Conservation (phyloP, 2,329 filamentous ascomycete species). For the Fusarium sp. region DNA sequence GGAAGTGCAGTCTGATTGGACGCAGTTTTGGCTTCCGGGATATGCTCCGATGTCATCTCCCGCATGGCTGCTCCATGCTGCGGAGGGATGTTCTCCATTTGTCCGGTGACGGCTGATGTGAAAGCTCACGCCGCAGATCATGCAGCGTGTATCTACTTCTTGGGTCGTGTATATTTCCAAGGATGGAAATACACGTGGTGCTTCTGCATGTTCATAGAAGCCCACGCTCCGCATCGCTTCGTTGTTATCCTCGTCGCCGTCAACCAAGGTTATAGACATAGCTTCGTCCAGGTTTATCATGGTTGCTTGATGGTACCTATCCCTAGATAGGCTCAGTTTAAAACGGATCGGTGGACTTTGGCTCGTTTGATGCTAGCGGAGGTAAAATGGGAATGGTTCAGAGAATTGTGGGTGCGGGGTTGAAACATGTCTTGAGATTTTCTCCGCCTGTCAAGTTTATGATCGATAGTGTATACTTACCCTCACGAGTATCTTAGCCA, state of each 20-base stretch:
- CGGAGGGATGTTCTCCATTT: background rate
- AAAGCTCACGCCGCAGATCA: background rate
- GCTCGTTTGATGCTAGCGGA: background rate
- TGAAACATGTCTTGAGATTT: background rate
- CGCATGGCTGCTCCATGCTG: background rate
- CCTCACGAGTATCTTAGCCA: too few species aligned
- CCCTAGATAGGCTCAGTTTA: background rate
- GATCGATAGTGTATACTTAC: background rate
- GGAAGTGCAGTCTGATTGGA: background rate
- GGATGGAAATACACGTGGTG: too few species aligned
- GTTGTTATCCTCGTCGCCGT: background rate
- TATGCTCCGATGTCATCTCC: too few species aligned
- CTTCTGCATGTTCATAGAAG: background rate
- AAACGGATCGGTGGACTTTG: background rate
- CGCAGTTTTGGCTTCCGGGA: background rate
- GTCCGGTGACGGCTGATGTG: background rate
- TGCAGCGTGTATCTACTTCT: background rate
- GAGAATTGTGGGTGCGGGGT: background rate
- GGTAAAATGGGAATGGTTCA: background rate
- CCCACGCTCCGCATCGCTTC: background rate
- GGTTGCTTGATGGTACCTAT: background rate
- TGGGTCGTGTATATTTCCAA: too few species aligned
- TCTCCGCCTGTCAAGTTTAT: too few species aligned
- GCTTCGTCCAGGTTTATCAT: background rate
- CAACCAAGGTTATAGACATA: background rate